Conservation (phyloP, 371 early-diverging fungal species). For the Mortierella sp. region DNA sequence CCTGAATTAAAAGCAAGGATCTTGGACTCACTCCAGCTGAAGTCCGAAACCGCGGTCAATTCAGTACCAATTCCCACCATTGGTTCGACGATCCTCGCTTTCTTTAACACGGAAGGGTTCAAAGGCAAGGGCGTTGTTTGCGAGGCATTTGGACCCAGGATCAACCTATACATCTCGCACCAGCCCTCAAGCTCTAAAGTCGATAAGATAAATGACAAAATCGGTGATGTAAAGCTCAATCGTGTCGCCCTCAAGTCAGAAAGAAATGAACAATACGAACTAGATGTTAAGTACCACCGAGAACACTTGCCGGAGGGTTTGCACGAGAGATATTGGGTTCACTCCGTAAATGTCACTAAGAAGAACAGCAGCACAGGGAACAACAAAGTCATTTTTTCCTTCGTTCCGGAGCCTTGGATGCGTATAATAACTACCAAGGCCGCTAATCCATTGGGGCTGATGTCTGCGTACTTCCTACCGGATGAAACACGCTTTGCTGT, state of each 20-base stretch:
- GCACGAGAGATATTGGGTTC: conserved; percentile 41
- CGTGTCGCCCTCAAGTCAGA: background rate
- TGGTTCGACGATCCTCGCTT: conserved; percentile 21
- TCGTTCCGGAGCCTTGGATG: conserved; percentile 55
- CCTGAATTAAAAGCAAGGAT: conserved; percentile 25
- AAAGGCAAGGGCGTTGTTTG: conserved; percentile 23
- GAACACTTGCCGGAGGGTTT: conserved; percentile 40
- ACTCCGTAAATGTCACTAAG: conserved; percentile 30
- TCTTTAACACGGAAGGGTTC: conserved; percentile 21
- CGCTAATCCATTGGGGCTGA: conserved; percentile 14
- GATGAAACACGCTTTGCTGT: conserved; percentile 35
- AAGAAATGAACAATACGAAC: conserved; percentile 10
- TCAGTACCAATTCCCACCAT: conserved; percentile 24
- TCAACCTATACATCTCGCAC: conserved; percentile 31
- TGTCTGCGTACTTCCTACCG: conserved; percentile 33
- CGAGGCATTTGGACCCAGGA: conserved; percentile 20
- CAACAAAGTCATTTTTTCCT: conserved; percentile 31
- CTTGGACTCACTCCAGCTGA: conserved; percentile 44
- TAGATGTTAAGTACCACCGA: conserved; percentile 17
- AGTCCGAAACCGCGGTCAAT: conserved; percentile 12
- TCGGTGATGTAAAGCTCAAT: background rate
- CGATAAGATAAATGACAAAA: background rate
- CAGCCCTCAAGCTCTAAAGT: conserved; percentile 18
- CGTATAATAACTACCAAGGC: conserved; percentile 26
- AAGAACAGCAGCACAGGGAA: conserved; percentile 9